phyloP scores from a whole-genome alignment of 768 basidiomycete genomes.

The Daedalea quercina region DNA sequence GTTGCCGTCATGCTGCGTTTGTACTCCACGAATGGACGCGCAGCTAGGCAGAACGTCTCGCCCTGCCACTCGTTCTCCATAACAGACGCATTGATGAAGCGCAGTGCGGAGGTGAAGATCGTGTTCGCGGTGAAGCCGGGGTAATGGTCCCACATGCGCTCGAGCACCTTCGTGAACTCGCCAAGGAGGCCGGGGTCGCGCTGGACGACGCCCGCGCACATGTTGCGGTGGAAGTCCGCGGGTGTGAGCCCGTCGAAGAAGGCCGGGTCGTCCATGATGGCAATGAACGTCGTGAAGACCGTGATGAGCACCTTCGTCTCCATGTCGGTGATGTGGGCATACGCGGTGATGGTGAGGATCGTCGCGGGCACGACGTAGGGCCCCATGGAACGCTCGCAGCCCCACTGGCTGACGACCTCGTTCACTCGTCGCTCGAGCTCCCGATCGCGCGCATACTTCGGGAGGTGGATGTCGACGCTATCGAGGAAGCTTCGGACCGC shows the following conservation, averaged over 20 bases:
- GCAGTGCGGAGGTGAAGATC: conserved; percentile 29
- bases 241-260: conserved; percentile 1
- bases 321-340: conserved; percentile 10
- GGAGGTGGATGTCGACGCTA: not conserved
- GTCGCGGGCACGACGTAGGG: not conserved
- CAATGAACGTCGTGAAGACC: conserved; percentile 32
- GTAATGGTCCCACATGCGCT: conserved; percentile 23
- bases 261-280: conserved; percentile 31
- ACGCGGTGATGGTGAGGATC: conserved; percentile 1
- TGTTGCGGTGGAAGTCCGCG: conserved; percentile 1
- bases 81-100: conserved; percentile 26
- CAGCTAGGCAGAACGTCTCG: conserved; percentile 18
- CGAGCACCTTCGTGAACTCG: conserved; percentile 28
- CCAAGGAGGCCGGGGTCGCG: conserved; percentile 20
- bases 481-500: not conserved
- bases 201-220: not conserved
- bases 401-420: not conserved
- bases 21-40: conserved; percentile 22
- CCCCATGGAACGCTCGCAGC: not conserved
- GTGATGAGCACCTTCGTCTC: conserved; percentile 29
- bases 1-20: conserved; percentile 25
- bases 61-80: conserved; percentile 26
- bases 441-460: not conserved
- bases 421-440: conserved; percentile 3
- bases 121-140: conserved; percentile 25